Percentiles rank a stretch among this genome's conserved stretches.
Conservation (phyloP, 2,329 filamentous ascomycete genomes). For the Ophidiomyces ophidiicola region DNA sequence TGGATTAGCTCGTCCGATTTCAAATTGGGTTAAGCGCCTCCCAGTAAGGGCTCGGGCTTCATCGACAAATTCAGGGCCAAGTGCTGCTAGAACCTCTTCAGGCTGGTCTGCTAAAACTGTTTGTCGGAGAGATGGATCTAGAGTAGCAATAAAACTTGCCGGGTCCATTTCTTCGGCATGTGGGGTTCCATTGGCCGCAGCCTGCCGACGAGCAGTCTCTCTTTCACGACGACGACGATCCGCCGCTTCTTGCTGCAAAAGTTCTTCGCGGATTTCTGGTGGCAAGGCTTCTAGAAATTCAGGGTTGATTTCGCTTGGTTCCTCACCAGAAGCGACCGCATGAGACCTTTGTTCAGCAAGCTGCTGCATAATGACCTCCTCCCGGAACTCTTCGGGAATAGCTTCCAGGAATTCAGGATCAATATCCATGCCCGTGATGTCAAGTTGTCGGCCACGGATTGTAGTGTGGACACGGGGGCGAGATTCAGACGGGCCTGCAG, state of each 20-base stretch:
- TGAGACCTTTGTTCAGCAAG: conserved; percentile 71
- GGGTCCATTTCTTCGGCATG: conserved; percentile 77
- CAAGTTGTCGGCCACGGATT: conserved; percentile 74
- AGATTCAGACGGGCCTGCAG: conserved; percentile 39
- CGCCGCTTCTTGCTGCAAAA: conserved; percentile 78
- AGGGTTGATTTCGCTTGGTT: conserved; percentile 57
- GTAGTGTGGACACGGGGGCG: conserved; percentile 59
- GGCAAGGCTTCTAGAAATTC: conserved; percentile 91
- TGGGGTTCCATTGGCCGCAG: conserved; percentile 38
- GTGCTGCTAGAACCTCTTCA: conserved; percentile 67
- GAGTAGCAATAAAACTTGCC: conserved; percentile 80
- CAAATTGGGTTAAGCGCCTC: conserved; percentile 44
- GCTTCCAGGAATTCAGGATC: conserved; percentile 89
- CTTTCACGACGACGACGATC: conserved; percentile 81
- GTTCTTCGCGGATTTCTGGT: conserved; percentile 75
- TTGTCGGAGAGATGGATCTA: conserved; percentile 72
- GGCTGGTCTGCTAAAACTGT: conserved; percentile 86
- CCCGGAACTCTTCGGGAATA: conserved; percentile 90
- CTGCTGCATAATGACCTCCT: conserved; percentile 89
- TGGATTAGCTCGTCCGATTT: conserved; percentile 28
- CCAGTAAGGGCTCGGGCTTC: conserved; percentile 65
- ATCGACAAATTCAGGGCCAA: conserved; percentile 74
- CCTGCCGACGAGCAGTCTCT: conserved; percentile 62
- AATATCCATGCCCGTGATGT: conserved; percentile 89
- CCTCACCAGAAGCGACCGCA: conserved; percentile 57